Percentiles rank a stretch among this genome's conserved stretches.
These are phyloP conservation scores for Scopulariopsis brevicaulis DNA, from an alignment of 2,329 filamentous ascomycete genomes.

Conservation along the genomic window DNA sequence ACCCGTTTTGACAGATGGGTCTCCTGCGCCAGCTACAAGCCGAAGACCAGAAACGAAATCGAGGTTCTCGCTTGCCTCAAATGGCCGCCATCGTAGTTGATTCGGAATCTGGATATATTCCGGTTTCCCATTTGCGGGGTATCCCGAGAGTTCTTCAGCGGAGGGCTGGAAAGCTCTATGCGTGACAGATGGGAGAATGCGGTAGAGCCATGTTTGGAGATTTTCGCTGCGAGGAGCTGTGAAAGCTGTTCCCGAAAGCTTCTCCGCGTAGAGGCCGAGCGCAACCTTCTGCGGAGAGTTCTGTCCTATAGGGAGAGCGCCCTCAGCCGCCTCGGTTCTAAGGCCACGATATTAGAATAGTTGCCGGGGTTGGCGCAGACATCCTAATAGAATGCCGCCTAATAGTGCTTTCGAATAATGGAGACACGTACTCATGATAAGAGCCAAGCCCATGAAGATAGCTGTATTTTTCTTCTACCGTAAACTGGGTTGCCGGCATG, in stretches of 20 bases:
- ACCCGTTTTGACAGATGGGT: conserved; percentile 34
- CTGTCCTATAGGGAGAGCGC: conserved; percentile 28
- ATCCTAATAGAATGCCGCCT: background rate
- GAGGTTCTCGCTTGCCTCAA: conserved; percentile 13
- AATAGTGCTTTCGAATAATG: background rate
- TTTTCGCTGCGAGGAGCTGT: conserved; percentile 16
- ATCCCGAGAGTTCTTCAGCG: conserved; percentile 26
- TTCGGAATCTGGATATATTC: conserved; percentile 10
- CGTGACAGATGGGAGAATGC: conserved; percentile 19
- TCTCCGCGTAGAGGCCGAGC: conserved; percentile 31
- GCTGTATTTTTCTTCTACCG: conserved; percentile 2
- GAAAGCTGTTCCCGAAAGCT: conserved; percentile 31
- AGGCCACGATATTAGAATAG: background rate
- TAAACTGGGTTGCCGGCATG: conserved; percentile 2
- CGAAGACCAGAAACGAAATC: conserved; percentile 35
- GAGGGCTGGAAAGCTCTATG: conserved; percentile 12
- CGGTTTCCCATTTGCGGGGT: conserved; percentile 37
- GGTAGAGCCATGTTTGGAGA: conserved; percentile 22
- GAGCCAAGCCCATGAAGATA: conserved; percentile 1
- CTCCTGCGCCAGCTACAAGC: conserved; percentile 35
- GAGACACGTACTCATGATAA: conserved; percentile 3
- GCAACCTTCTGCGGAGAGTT: conserved; percentile 31
- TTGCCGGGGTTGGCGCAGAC: background rate
- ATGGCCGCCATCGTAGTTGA: conserved; percentile 1
- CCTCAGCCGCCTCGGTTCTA: conserved; percentile 28